Base-by-base conservation (phyloP, 2,329 filamentous ascomycete genomes). In the Annulohypoxylon truncatum region DNA sequence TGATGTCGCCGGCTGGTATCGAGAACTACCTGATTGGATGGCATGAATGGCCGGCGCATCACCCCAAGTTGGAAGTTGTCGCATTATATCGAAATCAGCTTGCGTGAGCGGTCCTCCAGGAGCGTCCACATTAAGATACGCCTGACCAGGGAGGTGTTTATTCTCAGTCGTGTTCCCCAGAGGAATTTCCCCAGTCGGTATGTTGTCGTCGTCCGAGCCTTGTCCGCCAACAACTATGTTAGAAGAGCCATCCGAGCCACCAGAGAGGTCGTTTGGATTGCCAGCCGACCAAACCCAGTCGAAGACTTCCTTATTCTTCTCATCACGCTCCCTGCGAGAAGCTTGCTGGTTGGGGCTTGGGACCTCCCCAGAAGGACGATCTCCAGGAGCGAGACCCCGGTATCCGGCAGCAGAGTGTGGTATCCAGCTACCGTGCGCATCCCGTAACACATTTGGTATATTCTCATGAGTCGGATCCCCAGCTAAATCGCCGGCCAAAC, bases 91-190 rank as follows among this genome's bases (percentile, higher is more conserved):
- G 42, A 83, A 74, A 69, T 89, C 87, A 10, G 78, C 74, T 10
- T 79, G 75, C 1, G 78, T 84, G 66, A 86, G 72, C 33, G 78
- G 77, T 4, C 81, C 75, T 40, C 71, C 82, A 4, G 63, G 61
- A 4, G 78, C 77, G 2, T 75, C 76, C 24, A 79, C 77, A 18
- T 76, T 71, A 57, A 82, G 82, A 68, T 89, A 89, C 1, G 81
- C 82, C 70, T 85, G 84, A 1, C 83, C 85, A 1, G 81, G 74
- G 8, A 85, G 71, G 54, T 79, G 76, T 15, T 78, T 81, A 53
- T 89, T 89, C 67, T 84, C 81, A 0, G 87, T 89, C 28, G 77
- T 72, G 42, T 81, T 59, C 1, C 82, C 84, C 0, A 84, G 66
- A 0, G 81, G 78, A 46, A 89, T 81, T 4, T 80, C 79, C 26